These are phyloP conservation scores for Colletotrichum lentis DNA, from an alignment of 2,329 filamentous ascomycete genomes.

Conservation along the genomic window DNA sequence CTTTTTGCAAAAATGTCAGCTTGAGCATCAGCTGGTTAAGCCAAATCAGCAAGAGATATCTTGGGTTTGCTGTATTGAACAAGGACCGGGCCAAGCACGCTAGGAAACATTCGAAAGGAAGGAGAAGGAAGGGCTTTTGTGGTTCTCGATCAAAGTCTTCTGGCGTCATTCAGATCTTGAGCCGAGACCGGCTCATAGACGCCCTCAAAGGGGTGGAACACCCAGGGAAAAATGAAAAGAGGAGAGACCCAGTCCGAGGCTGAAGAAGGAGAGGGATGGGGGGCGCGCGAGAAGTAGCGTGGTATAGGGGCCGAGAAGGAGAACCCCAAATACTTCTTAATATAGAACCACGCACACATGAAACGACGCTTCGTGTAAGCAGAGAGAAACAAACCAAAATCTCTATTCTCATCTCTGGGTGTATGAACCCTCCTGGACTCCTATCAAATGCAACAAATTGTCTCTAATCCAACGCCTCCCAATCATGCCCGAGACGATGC, in stretches of 20 bases:
- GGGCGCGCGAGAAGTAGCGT: not conserved
- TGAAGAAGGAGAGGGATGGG: not conserved
- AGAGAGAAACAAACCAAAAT: not conserved
- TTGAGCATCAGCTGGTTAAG: slow-evolving; percentile 14
- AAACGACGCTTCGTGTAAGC: not conserved
- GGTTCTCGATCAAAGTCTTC: not conserved
- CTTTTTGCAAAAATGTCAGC: slow-evolving; percentile 10
- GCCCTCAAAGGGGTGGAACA: not conserved
- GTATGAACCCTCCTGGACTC: slow-evolving; percentile 25
- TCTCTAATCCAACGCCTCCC: slow-evolving; percentile 28
- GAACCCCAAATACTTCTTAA: not conserved
- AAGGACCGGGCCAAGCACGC: not conserved
- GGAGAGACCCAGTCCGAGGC: not conserved
- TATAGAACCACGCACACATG: slow-evolving; percentile 7
- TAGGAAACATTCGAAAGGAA: not conserved
- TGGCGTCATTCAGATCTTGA: slow-evolving; percentile 6
- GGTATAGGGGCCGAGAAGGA: not conserved
- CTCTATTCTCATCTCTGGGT: slow-evolving; percentile 13
- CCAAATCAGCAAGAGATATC: not conserved
- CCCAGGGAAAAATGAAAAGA: not conserved
- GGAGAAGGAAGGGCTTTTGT: not conserved
- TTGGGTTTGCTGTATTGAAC: slow-evolving; percentile 10
- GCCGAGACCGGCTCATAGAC: slow-evolving; percentile 7
- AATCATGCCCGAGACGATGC: slow-evolving; percentile 15
- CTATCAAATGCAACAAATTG: slow-evolving; percentile 36